Conservation (phyloP, 345 rosid genomes). For the Brassica juncea region DNA sequence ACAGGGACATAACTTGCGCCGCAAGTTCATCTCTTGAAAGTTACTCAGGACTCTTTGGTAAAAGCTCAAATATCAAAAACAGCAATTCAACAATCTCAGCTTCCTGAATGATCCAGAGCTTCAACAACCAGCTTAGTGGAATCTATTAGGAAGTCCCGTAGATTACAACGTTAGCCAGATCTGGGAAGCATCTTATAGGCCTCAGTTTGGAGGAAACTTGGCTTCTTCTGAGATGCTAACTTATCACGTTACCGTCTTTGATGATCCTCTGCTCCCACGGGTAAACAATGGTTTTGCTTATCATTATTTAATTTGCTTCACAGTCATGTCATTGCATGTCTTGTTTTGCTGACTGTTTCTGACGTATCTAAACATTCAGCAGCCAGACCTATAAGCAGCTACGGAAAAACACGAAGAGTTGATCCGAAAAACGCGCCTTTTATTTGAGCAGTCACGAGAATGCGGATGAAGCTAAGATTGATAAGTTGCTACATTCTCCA, state of each 20-base stretch:
- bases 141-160: conserved; percentile 48
- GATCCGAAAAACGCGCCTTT: background rate
- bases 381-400: conserved; percentile 38
- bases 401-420: background rate
- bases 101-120: conserved; percentile 52
- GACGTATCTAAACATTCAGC: conserved; percentile 28
- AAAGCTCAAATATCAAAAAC: conserved; percentile 52
- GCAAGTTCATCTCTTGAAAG: conserved; percentile 62
- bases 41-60: conserved; percentile 58
- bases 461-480: conserved; percentile 14
- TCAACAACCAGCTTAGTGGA: conserved; percentile 56
- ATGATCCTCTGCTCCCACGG: conserved; percentile 51
- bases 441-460: background rate
- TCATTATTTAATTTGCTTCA: background rate
- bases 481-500: conserved; percentile 12
- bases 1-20: conserved; percentile 59
- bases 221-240: conserved; percentile 51
- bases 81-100: conserved; percentile 45
- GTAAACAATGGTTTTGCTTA: conserved; percentile 27
- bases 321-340: background rate
- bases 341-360: conserved; percentile 1
- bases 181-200: conserved; percentile 39
- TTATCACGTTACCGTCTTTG: conserved; percentile 48
- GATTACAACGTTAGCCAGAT: conserved; percentile 56
- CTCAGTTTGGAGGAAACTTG: conserved; percentile 53